Conservation (phyloP, 2,329 filamentous ascomycete genomes). For the Huntiella abstrusa region DNA sequence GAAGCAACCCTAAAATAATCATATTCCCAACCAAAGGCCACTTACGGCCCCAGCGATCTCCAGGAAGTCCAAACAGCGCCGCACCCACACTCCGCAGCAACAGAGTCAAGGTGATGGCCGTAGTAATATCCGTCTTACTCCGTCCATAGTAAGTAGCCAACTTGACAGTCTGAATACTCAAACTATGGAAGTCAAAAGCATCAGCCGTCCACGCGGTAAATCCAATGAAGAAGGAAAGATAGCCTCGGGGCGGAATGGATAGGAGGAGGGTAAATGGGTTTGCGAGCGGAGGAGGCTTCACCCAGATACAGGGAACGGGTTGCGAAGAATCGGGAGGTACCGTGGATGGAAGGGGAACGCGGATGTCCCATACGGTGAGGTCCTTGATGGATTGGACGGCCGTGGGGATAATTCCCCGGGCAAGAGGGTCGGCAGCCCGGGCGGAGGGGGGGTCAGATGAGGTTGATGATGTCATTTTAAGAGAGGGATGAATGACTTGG, state of each 20-base stretch:
- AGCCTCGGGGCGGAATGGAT: slow-evolving; percentile 44
- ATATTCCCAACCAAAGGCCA: slow-evolving; percentile 73
- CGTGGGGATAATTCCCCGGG: slow-evolving; percentile 43
- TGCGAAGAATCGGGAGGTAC: slow-evolving; percentile 45
- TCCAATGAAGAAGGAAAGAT: slow-evolving; percentile 59
- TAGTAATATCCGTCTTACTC: slow-evolving; percentile 48
- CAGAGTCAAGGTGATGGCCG: slow-evolving; percentile 57
- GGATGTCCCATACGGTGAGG: slow-evolving; percentile 56
- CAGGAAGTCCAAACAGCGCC: slow-evolving; percentile 54
- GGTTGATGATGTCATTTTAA: slow-evolving; percentile 4
- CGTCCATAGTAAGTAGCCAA: slow-evolving; percentile 33
- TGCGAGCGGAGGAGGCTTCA: slow-evolving; percentile 41
- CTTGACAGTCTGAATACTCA: slow-evolving; percentile 61
- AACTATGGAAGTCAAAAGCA: slow-evolving; percentile 67
- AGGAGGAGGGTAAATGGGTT: slow-evolving; percentile 54
- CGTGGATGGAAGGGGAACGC: slow-evolving; percentile 36
- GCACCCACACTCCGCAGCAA: slow-evolving; percentile 59
- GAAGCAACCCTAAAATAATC: slow-evolving; percentile 46
- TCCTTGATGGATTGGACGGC: slow-evolving; percentile 45
- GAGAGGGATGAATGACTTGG: too few relatives aligned
- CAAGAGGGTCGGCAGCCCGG: slow-evolving; percentile 45
- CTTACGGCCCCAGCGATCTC: slow-evolving; percentile 65
- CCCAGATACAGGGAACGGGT: slow-evolving; percentile 38
- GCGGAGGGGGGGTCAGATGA: not conserved
- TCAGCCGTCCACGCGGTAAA: slow-evolving; percentile 63